Base-by-base conservation (phyloP, 2,329 filamentous ascomycete species). In the Aspergillus sclerotialis region DNA sequence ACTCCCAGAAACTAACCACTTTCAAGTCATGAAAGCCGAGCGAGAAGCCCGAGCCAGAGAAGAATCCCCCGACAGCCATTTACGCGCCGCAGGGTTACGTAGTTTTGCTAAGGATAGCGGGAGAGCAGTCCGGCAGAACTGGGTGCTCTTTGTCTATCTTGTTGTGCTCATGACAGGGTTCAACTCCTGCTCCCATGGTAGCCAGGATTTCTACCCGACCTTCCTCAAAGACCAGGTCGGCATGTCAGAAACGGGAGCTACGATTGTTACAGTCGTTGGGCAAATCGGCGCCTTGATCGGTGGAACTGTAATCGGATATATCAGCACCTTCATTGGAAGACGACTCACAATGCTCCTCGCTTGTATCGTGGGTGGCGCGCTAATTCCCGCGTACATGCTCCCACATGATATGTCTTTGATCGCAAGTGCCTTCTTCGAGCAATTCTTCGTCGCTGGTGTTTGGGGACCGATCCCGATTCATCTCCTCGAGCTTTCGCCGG, bases 1-100 rank as follows among this genome's bases (percentile, higher is more conserved):
- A 55, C 69, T 92, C 0, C 81, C 83, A 10, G 86, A 92, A 63
- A 92, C 85, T 0, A 65, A 80, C 18, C 73, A 77, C 2, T 90
- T 82, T 58, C 70, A 46, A 23, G 46, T 45, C 8, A 48, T 50
- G 37, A 43, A 46, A 25, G 45, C 44, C 2, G 45, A 47, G 24
- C 44, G 47, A 5, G 47, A 50, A 18, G 45, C 39, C 12, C 38
- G 38, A 8, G 39, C 32, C 29, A 37, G 28, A 10, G 23, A 37
- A 13, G 28, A 36, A 21, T 35, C 23, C 7, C 7, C 27, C 1
- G 30, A 14, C 11, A 26, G 37, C 4, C n/a, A 37, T 10, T 18
- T 35, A 15, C 31, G 37, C 11, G 18, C 26, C 9, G 36, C 27
- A 11, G 37, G 39, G 32, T 33, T 45, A 12, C 35, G 35, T 11